Percentiles rank a stretch among this genome's conserved stretches.
These are phyloP conservation scores for Fusarium sp. DNA, from an alignment of 2,329 filamentous ascomycete species.

Conservation along the genomic window DNA sequence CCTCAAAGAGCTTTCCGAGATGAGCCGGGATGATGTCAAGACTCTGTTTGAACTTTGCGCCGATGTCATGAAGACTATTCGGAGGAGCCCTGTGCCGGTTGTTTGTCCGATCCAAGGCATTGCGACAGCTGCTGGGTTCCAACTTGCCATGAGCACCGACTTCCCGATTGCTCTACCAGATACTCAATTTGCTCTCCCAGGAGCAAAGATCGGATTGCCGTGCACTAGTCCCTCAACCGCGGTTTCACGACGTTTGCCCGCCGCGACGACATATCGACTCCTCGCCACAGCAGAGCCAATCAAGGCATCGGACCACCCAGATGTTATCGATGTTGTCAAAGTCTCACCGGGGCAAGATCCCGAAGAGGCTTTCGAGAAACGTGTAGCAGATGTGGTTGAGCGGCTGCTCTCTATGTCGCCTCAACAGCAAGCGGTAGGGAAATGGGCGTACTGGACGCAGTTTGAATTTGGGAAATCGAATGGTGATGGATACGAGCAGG, in stretches of 20 bases:
- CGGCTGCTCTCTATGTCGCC: constrained; percentile 20
- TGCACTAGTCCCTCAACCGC: constrained; percentile 41
- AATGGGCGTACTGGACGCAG: constrained; percentile 43
- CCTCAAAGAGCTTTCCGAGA: constrained; percentile 30
- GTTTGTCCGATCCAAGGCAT: constrained; percentile 41
- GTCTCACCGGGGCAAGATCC: not conserved
- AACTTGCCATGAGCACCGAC: constrained; percentile 40
- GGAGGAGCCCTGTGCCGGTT: constrained; percentile 34
- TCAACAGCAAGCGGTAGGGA: constrained; percentile 37
- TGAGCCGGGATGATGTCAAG: constrained; percentile 27
- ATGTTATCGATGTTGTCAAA: constrained; percentile 33
- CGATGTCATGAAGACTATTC: constrained; percentile 38
- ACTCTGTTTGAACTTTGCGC: constrained; percentile 32
- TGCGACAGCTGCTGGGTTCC: constrained; percentile 41
- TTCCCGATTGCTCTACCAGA: constrained; percentile 31
- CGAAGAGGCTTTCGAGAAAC: constrained; percentile 7
- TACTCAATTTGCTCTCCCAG: constrained; percentile 33
- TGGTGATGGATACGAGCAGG: constrained; percentile 35
- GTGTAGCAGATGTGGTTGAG: constrained; percentile 17
- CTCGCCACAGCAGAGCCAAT: constrained; percentile 33
- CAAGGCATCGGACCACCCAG: constrained; percentile 17
- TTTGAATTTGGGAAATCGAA: constrained; percentile 12
- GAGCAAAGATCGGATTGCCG: constrained; percentile 38
- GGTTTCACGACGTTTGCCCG: constrained; percentile 31
- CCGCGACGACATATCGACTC: constrained; percentile 27